These are phyloP conservation scores for Cryptococcus neoformans DNA, from an alignment of 1,284 basidiomycete genomes.

Conservation along the genomic window DNA sequence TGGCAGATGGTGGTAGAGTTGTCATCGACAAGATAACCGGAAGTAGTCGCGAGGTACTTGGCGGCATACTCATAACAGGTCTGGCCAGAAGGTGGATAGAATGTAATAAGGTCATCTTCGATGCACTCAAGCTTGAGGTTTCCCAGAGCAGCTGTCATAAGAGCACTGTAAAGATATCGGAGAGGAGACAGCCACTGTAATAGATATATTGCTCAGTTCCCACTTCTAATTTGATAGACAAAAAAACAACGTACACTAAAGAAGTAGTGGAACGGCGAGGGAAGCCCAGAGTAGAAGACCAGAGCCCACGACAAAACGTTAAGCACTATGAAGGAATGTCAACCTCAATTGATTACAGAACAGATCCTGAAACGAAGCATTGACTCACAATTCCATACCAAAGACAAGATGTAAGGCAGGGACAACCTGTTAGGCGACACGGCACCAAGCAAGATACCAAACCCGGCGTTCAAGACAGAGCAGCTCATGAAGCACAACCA, in stretches of 20 bases:
- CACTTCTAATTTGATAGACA: neutral
- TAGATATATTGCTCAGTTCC: neutral
- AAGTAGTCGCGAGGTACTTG: constrained; percentile 60
- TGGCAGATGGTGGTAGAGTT: constrained; percentile 44
- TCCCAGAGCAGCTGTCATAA: neutral
- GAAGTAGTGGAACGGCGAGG: constrained; percentile 67
- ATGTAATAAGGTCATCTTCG: constrained; percentile 63
- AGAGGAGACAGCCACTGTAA: neutral
- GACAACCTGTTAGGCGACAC: neutral
- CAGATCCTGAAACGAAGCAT: neutral
- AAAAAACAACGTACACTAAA: constrained; percentile 52
- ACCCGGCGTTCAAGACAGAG: neutral
- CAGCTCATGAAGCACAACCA: neutral
- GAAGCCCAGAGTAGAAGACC: constrained; percentile 50
- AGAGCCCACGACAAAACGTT: neutral
- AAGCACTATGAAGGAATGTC: neutral
- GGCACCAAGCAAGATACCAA: neutral
- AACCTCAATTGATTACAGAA: neutral
- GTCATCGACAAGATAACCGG: constrained; percentile 79
- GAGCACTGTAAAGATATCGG: neutral
- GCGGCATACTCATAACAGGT: constrained; percentile 70
- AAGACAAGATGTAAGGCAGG: neutral
- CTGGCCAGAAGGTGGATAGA: constrained; percentile 66
- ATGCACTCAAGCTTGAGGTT: constrained; percentile 67
- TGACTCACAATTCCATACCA: neutral